Conservation (phyloP, 495 filamentous ascomycete species). For the Elasticomyces elasticus region DNA sequence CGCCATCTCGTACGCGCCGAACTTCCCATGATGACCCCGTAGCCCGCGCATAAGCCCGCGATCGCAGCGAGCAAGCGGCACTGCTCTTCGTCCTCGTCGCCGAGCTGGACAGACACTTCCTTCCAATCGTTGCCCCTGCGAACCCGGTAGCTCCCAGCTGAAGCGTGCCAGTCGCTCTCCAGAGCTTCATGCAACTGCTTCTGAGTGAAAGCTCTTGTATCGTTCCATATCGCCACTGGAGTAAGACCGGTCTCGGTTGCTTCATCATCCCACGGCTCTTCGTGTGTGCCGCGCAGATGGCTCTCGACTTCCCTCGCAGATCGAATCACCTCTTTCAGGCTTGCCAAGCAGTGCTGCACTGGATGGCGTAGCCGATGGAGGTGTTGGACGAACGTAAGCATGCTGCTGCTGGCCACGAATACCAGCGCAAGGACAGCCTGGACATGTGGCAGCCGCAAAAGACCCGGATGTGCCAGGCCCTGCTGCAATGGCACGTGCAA, state of each 20-base stretch:
- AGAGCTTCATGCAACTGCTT: constrained; percentile 28
- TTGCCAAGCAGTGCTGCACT: not conserved
- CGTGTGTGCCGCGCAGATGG: not conserved
- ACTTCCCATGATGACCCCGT: not conserved
- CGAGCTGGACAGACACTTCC: constrained; percentile 31
- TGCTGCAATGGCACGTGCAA: constrained; percentile 33
- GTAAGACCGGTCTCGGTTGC: not conserved
- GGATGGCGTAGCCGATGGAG: not conserved
- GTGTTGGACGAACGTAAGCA: not conserved
- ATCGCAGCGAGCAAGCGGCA: constrained; percentile 17
- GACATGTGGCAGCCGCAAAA: constrained; percentile 35
- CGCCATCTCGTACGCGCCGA: not conserved
- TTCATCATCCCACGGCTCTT: not conserved
- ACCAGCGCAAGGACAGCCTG: constrained; percentile 35
- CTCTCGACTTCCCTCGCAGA: not conserved
- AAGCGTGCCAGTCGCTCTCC: constrained; percentile 29
- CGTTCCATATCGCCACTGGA: constrained; percentile 4
- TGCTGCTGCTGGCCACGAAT: constrained; percentile 33
- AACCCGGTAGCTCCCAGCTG: constrained; percentile 30
- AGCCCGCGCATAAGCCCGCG: constrained; percentile 17
- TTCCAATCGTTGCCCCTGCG: constrained; percentile 25
- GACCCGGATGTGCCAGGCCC: constrained; percentile 26
- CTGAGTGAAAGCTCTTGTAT: constrained; percentile 23
- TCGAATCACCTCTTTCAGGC: not conserved
- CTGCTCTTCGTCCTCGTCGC: constrained; percentile 29